Percentiles rank a stretch among this genome's conserved stretches.
Conservation (phyloP, 805 yeast species). For the Dipodascopsis uninucleata region DNA sequence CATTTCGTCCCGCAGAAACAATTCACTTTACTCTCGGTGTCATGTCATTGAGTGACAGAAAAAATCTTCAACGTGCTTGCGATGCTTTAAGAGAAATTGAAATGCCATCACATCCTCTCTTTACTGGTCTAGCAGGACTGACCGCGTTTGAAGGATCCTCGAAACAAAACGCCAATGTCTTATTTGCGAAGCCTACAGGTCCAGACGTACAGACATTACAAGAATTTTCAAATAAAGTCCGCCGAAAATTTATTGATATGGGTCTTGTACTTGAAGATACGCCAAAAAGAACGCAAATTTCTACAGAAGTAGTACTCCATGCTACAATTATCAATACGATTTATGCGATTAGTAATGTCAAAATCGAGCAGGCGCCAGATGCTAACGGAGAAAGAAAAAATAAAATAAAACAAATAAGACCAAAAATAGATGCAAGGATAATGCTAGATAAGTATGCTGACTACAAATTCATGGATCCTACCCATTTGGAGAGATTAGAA, state of each 20-base stretch:
- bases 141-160: constrained; percentile 2
- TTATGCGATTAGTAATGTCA: not conserved
- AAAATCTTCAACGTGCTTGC: constrained; percentile 1
- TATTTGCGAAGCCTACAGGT: constrained; percentile 13
- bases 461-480: constrained; percentile 5
- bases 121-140: constrained; percentile 11
- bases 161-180: constrained; percentile 9
- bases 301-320: constrained; percentile 9
- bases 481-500: constrained; percentile 8
- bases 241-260: constrained; percentile 8
- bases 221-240: constrained; percentile 13
- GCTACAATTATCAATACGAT: constrained; percentile 18
- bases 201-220: constrained; percentile 7
- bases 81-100: constrained; percentile 2
- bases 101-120: not conserved
- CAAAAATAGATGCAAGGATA: constrained; percentile 12
- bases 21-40: constrained; percentile 22
- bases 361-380: not conserved
- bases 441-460: constrained; percentile 6
- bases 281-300: not conserved
- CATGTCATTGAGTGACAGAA: constrained; percentile 4
- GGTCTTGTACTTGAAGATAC: constrained; percentile 3
- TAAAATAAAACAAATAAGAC: constrained; percentile 1
- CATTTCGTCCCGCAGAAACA: constrained; percentile 13
- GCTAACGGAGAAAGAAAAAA: not conserved